A percentile compares a stretch with the other conserved stretches of the same genome.
Conservation (phyloP, 2,329 filamentous ascomycete species). For the Aspergillus brunneoviolaceus region DNA sequence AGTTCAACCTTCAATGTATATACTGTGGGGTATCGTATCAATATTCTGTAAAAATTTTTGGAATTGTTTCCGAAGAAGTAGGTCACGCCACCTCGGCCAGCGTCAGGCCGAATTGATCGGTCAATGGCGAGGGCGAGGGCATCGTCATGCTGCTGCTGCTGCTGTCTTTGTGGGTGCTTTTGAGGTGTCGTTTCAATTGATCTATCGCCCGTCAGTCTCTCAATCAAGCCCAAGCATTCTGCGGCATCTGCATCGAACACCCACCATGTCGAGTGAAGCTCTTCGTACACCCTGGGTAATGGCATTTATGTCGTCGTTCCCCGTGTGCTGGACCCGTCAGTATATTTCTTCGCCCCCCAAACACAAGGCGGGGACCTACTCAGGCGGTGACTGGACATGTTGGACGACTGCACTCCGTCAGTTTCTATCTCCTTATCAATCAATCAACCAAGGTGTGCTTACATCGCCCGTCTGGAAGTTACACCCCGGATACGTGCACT, state of each 20-base stretch:
- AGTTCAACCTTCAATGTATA: no score
- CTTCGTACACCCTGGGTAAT: constrained; percentile 40
- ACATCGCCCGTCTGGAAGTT: constrained; percentile 47
- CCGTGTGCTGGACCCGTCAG: constrained; percentile 35
- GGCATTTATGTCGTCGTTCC: constrained; percentile 44
- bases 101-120: constrained; percentile 23
- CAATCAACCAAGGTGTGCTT: constrained; percentile 4
- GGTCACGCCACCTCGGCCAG: constrained; percentile 16
- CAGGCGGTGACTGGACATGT: constrained; percentile 40
- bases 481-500: constrained; percentile 44
- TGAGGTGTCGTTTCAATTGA: constrained; percentile 43
- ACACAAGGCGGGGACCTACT: constrained; percentile 29
- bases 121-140: constrained; percentile 21
- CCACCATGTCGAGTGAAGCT: constrained; percentile 47
- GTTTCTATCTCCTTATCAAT: background rate
- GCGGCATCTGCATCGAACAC: background rate
- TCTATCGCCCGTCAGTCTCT: constrained; percentile 25
- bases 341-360: background rate
- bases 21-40: no score
- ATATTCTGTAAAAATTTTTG: background rate
- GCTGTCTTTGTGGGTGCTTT: constrained; percentile 37
- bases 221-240: no score
- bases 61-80: no score
- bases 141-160: constrained; percentile 15
- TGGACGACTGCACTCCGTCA: constrained; percentile 29